phyloP scores from a whole-genome alignment of 2,329 filamentous ascomycete genomes.

The Didymella pinodella region DNA sequence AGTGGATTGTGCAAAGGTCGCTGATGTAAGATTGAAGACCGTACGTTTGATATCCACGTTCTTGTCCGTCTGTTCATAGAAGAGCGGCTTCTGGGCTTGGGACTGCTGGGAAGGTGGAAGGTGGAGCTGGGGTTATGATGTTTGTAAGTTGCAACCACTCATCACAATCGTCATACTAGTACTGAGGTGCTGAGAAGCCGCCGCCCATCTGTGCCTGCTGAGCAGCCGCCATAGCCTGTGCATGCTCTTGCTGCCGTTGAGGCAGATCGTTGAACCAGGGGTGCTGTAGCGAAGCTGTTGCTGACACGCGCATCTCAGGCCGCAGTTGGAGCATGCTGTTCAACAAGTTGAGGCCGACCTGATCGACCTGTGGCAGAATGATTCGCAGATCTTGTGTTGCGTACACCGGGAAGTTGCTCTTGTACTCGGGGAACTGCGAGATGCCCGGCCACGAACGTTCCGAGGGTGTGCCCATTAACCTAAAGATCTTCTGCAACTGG shows the following conservation, averaged over 20 bases:
- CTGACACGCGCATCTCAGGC: constrained; percentile 89
- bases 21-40: not conserved
- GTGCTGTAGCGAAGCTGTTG: constrained; percentile 84
- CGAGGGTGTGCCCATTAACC: constrained; percentile 96
- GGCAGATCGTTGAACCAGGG: constrained; percentile 87
- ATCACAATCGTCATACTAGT: constrained; percentile 30
- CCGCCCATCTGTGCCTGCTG: constrained; percentile 51
- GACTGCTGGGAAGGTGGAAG: not conserved
- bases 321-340: constrained; percentile 90
- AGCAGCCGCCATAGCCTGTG: constrained; percentile 45
- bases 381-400: constrained; percentile 87
- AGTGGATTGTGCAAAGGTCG: not conserved
- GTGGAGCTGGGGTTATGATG: not conserved
- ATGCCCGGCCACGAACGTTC: constrained; percentile 97
- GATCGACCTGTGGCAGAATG: constrained; percentile 90
- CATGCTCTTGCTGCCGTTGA: constrained; percentile 55
- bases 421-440: constrained; percentile 96
- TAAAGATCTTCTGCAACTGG: constrained; percentile 95
- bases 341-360: constrained; percentile 83
- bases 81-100: not conserved
- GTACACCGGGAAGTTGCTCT: constrained; percentile 92
- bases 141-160: not conserved
- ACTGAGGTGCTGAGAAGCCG: constrained; percentile 50
- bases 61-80: not conserved
- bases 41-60: not conserved